phyloP scores from a whole-genome alignment of 768 basidiomycete genomes.

The Filobasidium wieringae region DNA sequence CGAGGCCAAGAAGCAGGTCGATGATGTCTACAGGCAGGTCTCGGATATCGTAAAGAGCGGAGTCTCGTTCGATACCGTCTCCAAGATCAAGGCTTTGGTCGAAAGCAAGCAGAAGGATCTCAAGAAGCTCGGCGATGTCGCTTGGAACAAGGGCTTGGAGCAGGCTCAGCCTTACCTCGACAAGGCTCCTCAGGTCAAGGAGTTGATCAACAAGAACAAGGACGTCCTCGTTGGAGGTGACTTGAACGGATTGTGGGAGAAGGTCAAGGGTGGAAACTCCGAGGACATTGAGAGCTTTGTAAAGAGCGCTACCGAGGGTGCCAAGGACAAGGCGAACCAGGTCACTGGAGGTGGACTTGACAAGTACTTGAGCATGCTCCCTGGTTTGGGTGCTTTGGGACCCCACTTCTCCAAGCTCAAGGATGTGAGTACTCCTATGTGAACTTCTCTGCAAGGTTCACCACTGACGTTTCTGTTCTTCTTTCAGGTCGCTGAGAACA shows the following conservation, averaged over 20 bases:
- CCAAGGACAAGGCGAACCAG: constrained; percentile 1
- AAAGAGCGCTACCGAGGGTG: constrained; percentile 2
- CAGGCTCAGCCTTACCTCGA: constrained; percentile 11
- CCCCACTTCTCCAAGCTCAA: constrained; percentile 10
- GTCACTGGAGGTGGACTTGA: constrained; percentile 5
- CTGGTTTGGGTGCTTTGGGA: constrained; percentile 4
- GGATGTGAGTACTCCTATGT: constrained; percentile 6
- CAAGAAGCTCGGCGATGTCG: constrained; percentile 53
- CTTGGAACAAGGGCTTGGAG: constrained; percentile 59
- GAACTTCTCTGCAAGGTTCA: not conserved
- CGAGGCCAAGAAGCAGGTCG: constrained; percentile 17
- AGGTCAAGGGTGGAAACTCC: constrained; percentile 8
- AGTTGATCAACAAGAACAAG: constrained; percentile 12
- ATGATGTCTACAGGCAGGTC: constrained; percentile 11
- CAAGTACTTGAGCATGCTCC: constrained; percentile 6
- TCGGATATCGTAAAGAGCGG: constrained; percentile 44
- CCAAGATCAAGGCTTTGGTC: constrained; percentile 46
- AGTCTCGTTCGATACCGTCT: constrained; percentile 56
- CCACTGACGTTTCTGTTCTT: not conserved
- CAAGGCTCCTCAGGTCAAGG: constrained; percentile 13
- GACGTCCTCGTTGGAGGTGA: constrained; percentile 9
- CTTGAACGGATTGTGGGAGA: constrained; percentile 4
- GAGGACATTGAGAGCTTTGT: constrained; percentile 8
- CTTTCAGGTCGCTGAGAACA: constrained; percentile 2
- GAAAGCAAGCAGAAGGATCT: constrained; percentile 7